Evolutionary conservation across 1,284 basidiomycete species (phyloP).

Genomic region (Anthracocystis setariae): DNA sequence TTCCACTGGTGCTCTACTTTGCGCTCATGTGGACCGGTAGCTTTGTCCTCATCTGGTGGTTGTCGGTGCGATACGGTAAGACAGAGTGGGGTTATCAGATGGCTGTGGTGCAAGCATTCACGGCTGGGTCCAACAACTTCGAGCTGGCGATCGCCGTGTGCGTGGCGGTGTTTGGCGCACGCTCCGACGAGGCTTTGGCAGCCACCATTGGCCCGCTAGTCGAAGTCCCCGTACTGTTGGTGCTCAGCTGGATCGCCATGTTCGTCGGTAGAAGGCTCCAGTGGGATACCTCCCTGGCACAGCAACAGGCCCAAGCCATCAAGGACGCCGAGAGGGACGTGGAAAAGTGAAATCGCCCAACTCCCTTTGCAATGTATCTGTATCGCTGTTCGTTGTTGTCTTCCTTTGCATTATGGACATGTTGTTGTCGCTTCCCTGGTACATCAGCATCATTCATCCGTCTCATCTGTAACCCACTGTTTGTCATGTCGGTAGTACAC

Average conservation of each 20-base stretch:
- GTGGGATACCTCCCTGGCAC: conserved; percentile 37
- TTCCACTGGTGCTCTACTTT: conserved; percentile 80
- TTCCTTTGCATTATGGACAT: background rate
- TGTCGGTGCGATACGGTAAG: conserved; percentile 52
- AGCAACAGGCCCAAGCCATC: conserved; percentile 5
- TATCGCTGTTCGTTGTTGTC: background rate
- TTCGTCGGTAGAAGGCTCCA: conserved; percentile 69
- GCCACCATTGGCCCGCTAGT: conserved; percentile 61
- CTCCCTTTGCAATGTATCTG: too few relatives aligned
- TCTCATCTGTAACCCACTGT: too few relatives aligned
- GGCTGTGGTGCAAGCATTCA: conserved; percentile 70
- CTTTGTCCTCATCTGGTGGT: conserved; percentile 72
- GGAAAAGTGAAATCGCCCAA: conserved; percentile 12
- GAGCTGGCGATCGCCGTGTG: conserved; percentile 81
- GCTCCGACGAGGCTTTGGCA: conserved; percentile 49
- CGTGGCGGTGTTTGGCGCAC: conserved; percentile 75
- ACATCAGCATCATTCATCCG: too few relatives aligned
- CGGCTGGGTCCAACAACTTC: conserved; percentile 71
- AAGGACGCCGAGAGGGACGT: conserved; percentile 10
- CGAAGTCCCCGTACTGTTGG: conserved; percentile 76
- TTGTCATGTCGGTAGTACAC: too few relatives aligned
- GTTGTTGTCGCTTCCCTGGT: background rate
- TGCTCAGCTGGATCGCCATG: conserved; percentile 78
- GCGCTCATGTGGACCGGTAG: conserved; percentile 78
- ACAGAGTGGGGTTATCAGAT: conserved; percentile 66